These are phyloP conservation scores for Straminergon stramineum DNA, from an alignment of 225 moss, liverwort and hornwort species.

Conservation along the genomic window DNA sequence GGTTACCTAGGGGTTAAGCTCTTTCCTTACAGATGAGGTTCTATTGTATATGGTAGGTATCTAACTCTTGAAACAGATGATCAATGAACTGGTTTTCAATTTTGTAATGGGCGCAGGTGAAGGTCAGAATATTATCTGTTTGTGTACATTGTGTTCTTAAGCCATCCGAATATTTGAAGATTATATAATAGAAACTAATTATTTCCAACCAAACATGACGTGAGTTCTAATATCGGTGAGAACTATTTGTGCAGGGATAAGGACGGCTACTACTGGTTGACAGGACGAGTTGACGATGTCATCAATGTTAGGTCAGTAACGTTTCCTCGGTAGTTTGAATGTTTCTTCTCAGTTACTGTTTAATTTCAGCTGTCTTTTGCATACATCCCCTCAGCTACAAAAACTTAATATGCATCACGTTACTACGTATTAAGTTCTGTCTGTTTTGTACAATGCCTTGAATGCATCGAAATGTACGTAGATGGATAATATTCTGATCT, in stretches of 20 bases:
- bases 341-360: neutral
- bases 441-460: neutral
- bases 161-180: neutral
- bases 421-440: neutral
- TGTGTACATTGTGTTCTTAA: neutral
- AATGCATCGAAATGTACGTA: neutral
- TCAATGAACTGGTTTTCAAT: neutral
- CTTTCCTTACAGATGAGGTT: neutral
- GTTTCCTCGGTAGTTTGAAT: neutral
- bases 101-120: neutral
- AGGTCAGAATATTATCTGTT: neutral
- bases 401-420: neutral
- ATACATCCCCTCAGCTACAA: neutral
- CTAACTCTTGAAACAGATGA: neutral
- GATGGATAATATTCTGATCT: neutral
- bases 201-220: neutral
- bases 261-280: constrained; percentile 98
- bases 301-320: constrained; percentile 79
- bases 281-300: constrained; percentile 95
- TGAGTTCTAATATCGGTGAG: neutral
- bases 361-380: neutral
- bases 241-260: constrained; percentile 49
- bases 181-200: neutral
- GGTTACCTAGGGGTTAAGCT: neutral
- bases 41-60: neutral